A percentile compares a stretch with the other conserved stretches of the same genome.
Evolutionary conservation across 73 alveolate species (phyloP).

Genomic region (Paramecium octaurelia): DNA sequence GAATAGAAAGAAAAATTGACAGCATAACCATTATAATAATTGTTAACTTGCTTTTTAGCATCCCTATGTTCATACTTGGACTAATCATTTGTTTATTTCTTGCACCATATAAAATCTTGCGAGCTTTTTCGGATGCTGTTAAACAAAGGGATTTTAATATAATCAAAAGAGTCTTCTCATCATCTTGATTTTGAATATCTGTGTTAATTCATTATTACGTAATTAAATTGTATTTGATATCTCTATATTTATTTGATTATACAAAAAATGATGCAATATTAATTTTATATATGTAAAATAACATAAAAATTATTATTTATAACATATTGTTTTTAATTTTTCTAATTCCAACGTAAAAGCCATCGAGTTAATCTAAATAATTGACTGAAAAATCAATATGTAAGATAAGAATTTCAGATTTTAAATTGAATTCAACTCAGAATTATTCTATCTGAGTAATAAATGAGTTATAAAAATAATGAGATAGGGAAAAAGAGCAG

Average conservation of each 20-base stretch:
- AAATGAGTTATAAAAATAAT: no score
- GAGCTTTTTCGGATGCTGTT: background rate
- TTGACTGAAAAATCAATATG: no score
- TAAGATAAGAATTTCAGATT: no score
- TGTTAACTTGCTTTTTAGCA: background rate
- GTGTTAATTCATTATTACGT: background rate
- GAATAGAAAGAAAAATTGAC: background rate
- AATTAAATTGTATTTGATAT: background rate
- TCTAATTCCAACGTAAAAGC: background rate
- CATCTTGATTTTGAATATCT: background rate
- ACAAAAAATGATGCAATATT: background rate
- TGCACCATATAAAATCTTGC: background rate
- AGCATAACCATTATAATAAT: background rate
- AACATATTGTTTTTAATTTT: no score
- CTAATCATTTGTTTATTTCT: background rate
- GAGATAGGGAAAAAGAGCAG: background rate
- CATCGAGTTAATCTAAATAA: no score
- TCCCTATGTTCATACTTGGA: background rate
- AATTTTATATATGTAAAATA: background rate
- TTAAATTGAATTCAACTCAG: no score
- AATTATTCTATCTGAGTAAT: no score
- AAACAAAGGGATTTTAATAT: background rate
- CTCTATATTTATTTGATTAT: background rate
- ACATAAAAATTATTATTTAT: background rate
- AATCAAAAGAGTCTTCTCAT: background rate